A percentile compares a stretch with the other conserved stretches of the same genome.
Conservation (phyloP, 2,329 filamentous ascomycete species). For the Fusarium sp. region DNA sequence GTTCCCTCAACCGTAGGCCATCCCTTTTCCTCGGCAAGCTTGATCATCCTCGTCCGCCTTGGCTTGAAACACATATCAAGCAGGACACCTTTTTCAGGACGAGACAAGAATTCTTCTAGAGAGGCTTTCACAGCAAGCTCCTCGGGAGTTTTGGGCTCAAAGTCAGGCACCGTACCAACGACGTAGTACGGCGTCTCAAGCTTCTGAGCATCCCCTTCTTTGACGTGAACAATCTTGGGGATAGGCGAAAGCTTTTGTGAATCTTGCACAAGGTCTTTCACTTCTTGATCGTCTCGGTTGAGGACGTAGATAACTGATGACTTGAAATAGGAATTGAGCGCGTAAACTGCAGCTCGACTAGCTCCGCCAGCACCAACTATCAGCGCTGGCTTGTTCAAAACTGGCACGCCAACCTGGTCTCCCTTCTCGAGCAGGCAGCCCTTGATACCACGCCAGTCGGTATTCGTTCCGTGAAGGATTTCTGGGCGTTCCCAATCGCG, state of each 20-base stretch:
- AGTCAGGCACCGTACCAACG: not conserved
- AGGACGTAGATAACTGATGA: constrained; percentile 6
- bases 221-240: not conserved
- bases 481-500: not conserved
- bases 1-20: constrained; percentile 14
- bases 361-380: constrained; percentile 20
- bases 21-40: constrained; percentile 2
- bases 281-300: constrained; percentile 6
- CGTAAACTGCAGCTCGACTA: constrained; percentile 14
- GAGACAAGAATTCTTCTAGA: not conserved
- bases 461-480: not conserved
- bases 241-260: not conserved
- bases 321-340: constrained; percentile 6
- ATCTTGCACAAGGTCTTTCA: not conserved
- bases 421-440: constrained; percentile 11
- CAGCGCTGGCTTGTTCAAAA: constrained; percentile 17
- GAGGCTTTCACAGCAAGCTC: not conserved
- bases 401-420: not conserved
- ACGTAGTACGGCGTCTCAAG: constrained; percentile 21
- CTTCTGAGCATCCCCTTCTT: not conserved
- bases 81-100: not conserved
- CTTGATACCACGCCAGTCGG: constrained; percentile 5
- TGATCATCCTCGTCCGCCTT: constrained; percentile 13
- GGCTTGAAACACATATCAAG: constrained; percentile 30
- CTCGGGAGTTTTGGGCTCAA: not conserved